Conservation (phyloP, 345 rosid genomes). For the Gossypium stocksii region DNA sequence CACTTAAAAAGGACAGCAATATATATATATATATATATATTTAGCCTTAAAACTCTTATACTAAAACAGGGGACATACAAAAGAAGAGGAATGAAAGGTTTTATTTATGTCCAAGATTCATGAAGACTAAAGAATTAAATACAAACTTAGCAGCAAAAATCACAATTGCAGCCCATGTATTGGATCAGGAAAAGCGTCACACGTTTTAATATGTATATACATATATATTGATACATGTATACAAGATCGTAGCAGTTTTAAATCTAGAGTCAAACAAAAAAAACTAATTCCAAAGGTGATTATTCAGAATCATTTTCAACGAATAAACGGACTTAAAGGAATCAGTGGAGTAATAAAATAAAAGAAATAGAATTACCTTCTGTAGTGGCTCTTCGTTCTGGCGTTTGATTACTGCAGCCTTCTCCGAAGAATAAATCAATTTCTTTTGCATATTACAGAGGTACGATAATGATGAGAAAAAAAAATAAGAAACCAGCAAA, state of each 20-base stretch:
- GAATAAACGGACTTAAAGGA: not conserved
- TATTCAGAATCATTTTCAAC: not conserved
- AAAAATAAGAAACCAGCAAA: not conserved
- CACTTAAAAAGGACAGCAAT: not conserved
- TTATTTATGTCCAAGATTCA: not conserved
- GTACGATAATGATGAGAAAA: not conserved
- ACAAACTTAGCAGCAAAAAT: not conserved
- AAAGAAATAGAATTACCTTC: not conserved
- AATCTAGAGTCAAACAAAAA: not conserved
- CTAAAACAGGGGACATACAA: not conserved
- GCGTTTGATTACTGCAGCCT: not conserved
- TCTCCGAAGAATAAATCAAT: not conserved
- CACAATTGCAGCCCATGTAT: not conserved
- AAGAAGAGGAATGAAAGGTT: not conserved
- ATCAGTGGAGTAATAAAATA: not conserved
- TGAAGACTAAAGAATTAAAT: not conserved
- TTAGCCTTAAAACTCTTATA: not conserved
- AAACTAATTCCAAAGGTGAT: not conserved
- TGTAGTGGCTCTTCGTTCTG: not conserved
- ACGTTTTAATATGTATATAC: too few species aligned
- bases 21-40: not conserved
- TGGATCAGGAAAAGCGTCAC: not conserved
- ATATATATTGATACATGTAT: not conserved
- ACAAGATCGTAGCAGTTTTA: not conserved
- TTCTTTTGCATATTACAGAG: not conserved